Percentiles rank a stretch among this genome's conserved stretches.
These are phyloP conservation scores for Arctium minus DNA, from an alignment of 129 eudicot genomes.

Conservation along the genomic window DNA sequence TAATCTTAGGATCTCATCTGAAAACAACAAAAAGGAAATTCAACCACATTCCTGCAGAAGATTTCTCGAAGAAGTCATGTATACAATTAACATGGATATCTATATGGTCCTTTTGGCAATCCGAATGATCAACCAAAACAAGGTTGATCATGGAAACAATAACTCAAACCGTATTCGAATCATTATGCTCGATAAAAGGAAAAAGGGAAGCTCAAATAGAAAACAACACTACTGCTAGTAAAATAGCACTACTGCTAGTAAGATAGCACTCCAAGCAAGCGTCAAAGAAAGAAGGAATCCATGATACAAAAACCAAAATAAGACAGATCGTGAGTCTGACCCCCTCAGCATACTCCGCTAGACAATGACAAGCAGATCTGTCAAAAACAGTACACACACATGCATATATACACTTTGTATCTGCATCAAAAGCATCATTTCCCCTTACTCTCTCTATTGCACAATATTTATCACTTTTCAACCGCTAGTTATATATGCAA, in stretches of 20 bases:
- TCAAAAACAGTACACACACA: background rate
- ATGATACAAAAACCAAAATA: background rate
- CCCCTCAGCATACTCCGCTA: background rate
- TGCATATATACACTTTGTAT: background rate
- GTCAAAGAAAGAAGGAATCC: background rate
- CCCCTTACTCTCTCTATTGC: background rate
- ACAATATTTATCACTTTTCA: background rate
- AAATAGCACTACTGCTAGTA: background rate
- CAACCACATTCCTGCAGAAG: background rate
- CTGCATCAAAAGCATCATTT: background rate
- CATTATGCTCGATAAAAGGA: background rate
- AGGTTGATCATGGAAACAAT: background rate
- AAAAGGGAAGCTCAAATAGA: background rate
- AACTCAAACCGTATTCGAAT: background rate
- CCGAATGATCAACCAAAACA: background rate
- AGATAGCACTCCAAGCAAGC: background rate
- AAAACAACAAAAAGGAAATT: background rate
- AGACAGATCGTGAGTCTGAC: background rate
- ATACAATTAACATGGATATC: background rate
- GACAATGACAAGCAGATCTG: background rate
- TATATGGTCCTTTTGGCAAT: background rate
- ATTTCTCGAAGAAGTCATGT: slow-evolving; percentile 10
- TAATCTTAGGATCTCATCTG: background rate
- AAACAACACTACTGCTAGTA: background rate
- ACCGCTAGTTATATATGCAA: background rate